These are phyloP conservation scores for Tolypocladium cylindrosporum DNA, from an alignment of 2,329 filamentous ascomycete species.

Conservation along the genomic window DNA sequence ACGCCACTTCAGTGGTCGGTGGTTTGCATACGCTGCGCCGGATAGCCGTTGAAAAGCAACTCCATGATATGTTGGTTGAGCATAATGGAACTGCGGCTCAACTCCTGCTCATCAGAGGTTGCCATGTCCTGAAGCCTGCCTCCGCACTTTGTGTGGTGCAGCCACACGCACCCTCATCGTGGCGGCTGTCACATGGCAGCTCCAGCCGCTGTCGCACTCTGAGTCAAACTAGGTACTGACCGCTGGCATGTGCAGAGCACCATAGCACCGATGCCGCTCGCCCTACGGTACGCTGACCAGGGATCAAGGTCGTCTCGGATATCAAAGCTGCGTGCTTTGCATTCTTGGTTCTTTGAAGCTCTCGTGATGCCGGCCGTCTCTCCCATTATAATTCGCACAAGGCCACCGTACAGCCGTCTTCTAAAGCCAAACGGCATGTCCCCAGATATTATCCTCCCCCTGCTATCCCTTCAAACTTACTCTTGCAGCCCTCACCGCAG, in stretches of 20 bases:
- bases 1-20: not conserved
- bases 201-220: not conserved
- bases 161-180: not conserved
- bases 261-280: no score
- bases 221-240: not conserved
- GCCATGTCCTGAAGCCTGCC: not conserved
- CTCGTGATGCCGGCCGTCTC: not conserved
- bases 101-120: not conserved
- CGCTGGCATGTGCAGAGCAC: not conserved
- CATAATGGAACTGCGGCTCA: not conserved
- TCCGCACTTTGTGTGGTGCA: not conserved
- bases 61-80: rapidly evolving
- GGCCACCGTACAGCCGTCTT: not conserved
- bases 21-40: not conserved
- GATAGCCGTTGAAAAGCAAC: not conserved
- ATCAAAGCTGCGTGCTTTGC: not conserved
- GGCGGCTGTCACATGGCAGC: not conserved
- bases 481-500: not conserved
- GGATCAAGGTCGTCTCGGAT: not conserved
- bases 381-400: no score
- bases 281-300: not conserved
- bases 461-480: not conserved
- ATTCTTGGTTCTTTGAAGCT: not conserved
- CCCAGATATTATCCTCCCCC: not conserved
- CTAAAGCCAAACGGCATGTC: not conserved